Conservation (phyloP, 345 rosid genomes). For the Pseudoturritis turrita region DNA sequence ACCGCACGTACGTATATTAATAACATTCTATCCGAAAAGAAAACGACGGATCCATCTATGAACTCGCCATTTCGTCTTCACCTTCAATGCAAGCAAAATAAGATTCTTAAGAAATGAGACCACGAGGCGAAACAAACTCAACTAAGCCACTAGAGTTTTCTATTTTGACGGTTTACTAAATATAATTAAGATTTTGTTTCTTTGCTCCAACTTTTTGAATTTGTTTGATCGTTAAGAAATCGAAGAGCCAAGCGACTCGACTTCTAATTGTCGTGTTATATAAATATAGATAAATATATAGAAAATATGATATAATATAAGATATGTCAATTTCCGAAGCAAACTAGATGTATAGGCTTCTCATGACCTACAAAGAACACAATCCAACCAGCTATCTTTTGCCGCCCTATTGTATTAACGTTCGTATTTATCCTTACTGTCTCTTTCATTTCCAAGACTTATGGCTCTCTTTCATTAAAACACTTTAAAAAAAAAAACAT, state of each 20-base stretch:
- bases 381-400: conserved; percentile 37
- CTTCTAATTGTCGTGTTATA: conserved; percentile 28
- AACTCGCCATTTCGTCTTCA: conserved; percentile 8
- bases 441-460: conserved; percentile 36
- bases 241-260: conserved; percentile 29
- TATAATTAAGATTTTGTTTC: conserved; percentile 15
- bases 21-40: background rate
- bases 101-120: background rate
- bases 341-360: conserved; percentile 27
- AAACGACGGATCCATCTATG: background rate
- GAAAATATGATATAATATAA: background rate
- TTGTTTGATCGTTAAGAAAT: conserved; percentile 18
- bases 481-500: conserved; percentile 21
- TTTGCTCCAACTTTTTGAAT: conserved; percentile 4
- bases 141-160: conserved; percentile 22
- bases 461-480: conserved; percentile 5
- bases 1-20: background rate
- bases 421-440: conserved; percentile 32
- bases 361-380: conserved; percentile 33
- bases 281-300: background rate
- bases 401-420: conserved; percentile 33
- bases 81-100: background rate
- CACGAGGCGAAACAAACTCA: conserved; percentile 19
- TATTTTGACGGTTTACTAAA: conserved; percentile 29
- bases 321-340: conserved; percentile 31